phyloP scores from a whole-genome alignment of 2,329 filamentous ascomycete genomes.

The Trichoderma oligosporum region DNA sequence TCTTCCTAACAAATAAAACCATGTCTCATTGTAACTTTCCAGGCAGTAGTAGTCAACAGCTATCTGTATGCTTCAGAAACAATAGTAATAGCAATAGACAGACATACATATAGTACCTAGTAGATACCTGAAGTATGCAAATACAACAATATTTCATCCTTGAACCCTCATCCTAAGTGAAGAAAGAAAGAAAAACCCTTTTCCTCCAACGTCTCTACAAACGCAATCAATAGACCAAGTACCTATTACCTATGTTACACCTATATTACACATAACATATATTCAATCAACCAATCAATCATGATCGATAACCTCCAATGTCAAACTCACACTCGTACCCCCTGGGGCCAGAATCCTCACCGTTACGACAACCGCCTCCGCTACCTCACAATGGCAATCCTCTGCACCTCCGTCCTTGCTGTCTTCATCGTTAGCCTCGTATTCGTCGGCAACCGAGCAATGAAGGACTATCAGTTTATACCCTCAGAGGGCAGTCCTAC shows the following conservation, averaged over 20 bases:
- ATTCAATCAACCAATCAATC: neutral
- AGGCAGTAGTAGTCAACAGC: too few relatives aligned
- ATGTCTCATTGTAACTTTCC: too few relatives aligned
- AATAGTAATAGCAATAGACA: neutral
- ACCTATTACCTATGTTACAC: neutral
- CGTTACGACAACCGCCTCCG: conserved; percentile 28
- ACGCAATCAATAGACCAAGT: neutral
- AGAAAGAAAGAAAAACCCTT: too few relatives aligned
- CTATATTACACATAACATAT: neutral
- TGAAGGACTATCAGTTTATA: neutral
- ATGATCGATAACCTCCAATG: conserved; percentile 30
- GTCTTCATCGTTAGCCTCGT: conserved; percentile 25
- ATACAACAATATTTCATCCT: too few relatives aligned
- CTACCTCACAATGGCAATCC: conserved; percentile 27
- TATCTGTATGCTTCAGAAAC: neutral
- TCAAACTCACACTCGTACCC: conserved; percentile 30
- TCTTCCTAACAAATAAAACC: too few relatives aligned
- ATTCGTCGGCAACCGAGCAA: conserved; percentile 17
- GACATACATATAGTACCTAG: neutral
- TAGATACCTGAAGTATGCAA: too few relatives aligned
- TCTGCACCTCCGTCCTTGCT: conserved; percentile 25
- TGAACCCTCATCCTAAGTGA: too few relatives aligned
- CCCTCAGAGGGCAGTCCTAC: neutral
- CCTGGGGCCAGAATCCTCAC: conserved; percentile 28
- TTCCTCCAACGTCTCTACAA: too few relatives aligned